Conservation (phyloP, 2,329 filamentous ascomycete species). For the Aspergillus floridensis region DNA sequence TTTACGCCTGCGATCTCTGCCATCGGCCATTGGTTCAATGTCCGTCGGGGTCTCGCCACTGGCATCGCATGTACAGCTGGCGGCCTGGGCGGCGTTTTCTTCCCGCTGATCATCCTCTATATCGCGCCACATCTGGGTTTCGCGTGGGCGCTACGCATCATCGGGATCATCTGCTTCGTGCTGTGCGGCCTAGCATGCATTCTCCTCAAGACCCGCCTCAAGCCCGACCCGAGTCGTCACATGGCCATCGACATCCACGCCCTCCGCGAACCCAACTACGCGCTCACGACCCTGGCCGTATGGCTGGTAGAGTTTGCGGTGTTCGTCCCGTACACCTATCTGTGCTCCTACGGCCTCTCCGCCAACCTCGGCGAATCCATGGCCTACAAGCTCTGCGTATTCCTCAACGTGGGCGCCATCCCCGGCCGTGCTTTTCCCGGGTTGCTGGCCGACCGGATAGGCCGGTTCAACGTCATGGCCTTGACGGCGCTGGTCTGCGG, state of each 20-base stretch:
- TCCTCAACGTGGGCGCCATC: constrained; percentile 34
- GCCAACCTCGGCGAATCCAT: constrained; percentile 20
- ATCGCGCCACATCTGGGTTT: constrained; percentile 28
- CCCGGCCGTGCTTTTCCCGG: constrained; percentile 34
- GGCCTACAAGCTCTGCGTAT: constrained; percentile 29
- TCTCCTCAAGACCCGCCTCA: constrained; percentile 23
- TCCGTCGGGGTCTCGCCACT: constrained; percentile 29
- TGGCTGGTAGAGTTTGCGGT: constrained; percentile 35
- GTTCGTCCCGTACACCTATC: constrained; percentile 35
- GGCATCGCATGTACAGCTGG: constrained; percentile 33
- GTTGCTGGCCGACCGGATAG: constrained; percentile 31
- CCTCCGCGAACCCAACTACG: constrained; percentile 22
- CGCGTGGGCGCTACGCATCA: constrained; percentile 27
- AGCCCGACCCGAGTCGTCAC: constrained; percentile 17
- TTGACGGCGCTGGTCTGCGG: constrained; percentile 19
- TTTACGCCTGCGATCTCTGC: constrained; percentile 30
- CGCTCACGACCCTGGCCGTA: constrained; percentile 26
- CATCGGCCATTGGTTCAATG: constrained; percentile 34
- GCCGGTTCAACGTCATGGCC: constrained; percentile 33
- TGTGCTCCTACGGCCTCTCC: constrained; percentile 30
- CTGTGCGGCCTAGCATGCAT: constrained; percentile 18
- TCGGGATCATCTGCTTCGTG: constrained; percentile 21
- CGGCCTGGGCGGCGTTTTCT: constrained; percentile 32
- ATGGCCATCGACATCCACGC: constrained; percentile 20
- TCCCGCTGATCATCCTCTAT: constrained; percentile 31